Evolutionary conservation across 257 asterid genomes (phyloP).

Genomic region (Solanum piurae): DNA sequence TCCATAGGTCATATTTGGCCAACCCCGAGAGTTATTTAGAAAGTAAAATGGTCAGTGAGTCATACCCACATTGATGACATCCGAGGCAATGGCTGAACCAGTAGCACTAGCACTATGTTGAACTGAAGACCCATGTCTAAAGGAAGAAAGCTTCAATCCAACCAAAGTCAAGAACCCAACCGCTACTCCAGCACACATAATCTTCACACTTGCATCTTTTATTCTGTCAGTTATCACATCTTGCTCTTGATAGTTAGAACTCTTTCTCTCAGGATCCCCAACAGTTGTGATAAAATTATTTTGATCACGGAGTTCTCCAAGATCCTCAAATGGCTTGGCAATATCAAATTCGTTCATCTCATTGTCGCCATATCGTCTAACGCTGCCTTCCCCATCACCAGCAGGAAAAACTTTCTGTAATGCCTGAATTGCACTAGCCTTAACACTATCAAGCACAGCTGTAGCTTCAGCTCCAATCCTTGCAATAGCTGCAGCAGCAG

Average conservation of each 20-base stretch:
- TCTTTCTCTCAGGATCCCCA: constrained; percentile 18
- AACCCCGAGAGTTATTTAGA: not conserved
- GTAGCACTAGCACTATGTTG: constrained; percentile 28
- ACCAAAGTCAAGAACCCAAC: constrained; percentile 66
- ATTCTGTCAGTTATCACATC: constrained; percentile 50
- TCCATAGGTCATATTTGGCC: not conserved
- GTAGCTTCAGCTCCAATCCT: constrained; percentile 92
- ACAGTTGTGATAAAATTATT: constrained; percentile 18
- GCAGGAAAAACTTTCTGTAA: constrained; percentile 78
- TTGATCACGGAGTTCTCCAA: constrained; percentile 15
- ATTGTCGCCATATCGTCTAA: constrained; percentile 18
- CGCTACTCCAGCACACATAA: constrained; percentile 80
- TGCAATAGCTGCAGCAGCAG: constrained; percentile 96
- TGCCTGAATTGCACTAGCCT: constrained; percentile 76
- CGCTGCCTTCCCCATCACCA: constrained; percentile 37
- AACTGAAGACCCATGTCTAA: constrained; percentile 29
- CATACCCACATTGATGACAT: constrained; percentile 80
- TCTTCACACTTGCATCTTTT: constrained; percentile 63
- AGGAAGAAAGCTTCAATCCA: constrained; percentile 56
- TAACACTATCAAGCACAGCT: constrained; percentile 91
- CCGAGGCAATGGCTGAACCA: constrained; percentile 41
- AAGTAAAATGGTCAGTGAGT: not conserved
- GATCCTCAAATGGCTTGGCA: constrained; percentile 12
- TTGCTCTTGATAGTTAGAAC: constrained; percentile 38
- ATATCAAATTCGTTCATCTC: not conserved